These are phyloP conservation scores for Podaxis sp. DNA, from an alignment of 768 basidiomycete genomes.

Conservation along the genomic window DNA sequence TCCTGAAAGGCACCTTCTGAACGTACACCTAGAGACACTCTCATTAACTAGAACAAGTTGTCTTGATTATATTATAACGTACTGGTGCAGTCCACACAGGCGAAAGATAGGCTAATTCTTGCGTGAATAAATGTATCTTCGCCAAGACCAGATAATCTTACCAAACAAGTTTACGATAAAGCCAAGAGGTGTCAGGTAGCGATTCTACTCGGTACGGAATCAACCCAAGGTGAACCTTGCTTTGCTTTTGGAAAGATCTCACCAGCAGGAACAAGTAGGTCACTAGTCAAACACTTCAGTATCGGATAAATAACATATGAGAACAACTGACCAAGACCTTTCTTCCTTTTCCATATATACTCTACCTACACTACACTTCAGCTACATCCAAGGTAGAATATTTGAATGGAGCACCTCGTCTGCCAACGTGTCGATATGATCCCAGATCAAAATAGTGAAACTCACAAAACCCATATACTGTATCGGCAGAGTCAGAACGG, in stretches of 20 bases:
- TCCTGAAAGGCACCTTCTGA: slow-evolving; percentile 1
- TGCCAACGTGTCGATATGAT: slow-evolving; percentile 50
- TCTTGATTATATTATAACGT: slow-evolving; percentile 7
- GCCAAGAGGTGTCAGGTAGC: slow-evolving; percentile 62
- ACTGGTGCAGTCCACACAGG: slow-evolving; percentile 39
- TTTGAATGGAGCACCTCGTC: slow-evolving; percentile 34
- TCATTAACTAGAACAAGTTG: neutral
- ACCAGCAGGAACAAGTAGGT: slow-evolving; percentile 43
- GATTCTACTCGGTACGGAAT: slow-evolving; percentile 40
- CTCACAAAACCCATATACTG: slow-evolving; percentile 53
- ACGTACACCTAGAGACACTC: neutral
- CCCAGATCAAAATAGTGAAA: slow-evolving; percentile 52
- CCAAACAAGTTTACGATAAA: slow-evolving; percentile 60
- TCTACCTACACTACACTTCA: slow-evolving; percentile 36
- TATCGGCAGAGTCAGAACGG: neutral
- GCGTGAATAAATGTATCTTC: neutral
- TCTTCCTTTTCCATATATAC: slow-evolving; percentile 51
- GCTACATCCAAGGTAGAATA: neutral
- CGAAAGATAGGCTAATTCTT: slow-evolving; percentile 37
- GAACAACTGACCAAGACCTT: slow-evolving; percentile 39
- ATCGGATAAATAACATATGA: neutral
- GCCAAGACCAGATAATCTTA: slow-evolving; percentile 12
- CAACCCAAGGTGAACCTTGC: neutral
- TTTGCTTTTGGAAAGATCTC: slow-evolving; percentile 10
- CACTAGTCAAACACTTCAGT: slow-evolving; percentile 24